Conservation (phyloP, 192 early-diverging fungal species). For the Chytriomyces sp. region DNA sequence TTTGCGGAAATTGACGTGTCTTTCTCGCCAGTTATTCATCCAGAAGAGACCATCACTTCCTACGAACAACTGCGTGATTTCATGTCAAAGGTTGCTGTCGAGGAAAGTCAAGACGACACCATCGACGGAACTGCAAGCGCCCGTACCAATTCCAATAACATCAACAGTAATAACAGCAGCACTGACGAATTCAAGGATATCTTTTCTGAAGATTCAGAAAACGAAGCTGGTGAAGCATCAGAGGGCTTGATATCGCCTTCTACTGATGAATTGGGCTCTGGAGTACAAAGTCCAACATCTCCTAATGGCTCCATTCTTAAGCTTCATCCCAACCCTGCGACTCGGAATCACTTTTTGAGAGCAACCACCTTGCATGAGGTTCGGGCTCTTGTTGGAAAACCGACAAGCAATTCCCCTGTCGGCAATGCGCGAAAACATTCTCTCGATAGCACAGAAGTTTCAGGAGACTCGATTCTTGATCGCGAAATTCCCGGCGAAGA, state of each 20-base stretch:
- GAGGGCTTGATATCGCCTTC: neutral
- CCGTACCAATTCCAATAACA: neutral
- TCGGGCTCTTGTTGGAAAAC: neutral
- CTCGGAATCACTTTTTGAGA: neutral
- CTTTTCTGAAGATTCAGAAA: neutral
- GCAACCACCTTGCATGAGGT: neutral
- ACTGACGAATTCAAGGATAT: neutral
- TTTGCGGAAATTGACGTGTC: neutral
- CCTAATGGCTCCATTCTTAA: neutral
- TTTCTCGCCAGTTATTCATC: constrained; percentile 20
- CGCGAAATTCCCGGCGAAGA: neutral
- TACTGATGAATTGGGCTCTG: neutral
- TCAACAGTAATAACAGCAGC: neutral
- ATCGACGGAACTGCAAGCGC: neutral
- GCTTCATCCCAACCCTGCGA: neutral
- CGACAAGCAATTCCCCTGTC: neutral
- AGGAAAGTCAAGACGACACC: neutral
- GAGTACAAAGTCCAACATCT: neutral
- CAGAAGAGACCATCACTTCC: constrained; percentile 1
- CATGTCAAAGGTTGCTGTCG: neutral
- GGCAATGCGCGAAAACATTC: neutral
- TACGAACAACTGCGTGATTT: neutral
- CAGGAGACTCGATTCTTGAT: neutral
- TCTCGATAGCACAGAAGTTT: neutral
- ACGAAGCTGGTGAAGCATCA: neutral